Conservation (phyloP, 202 grass and related monocot species). For the Setaria italica region DNA sequence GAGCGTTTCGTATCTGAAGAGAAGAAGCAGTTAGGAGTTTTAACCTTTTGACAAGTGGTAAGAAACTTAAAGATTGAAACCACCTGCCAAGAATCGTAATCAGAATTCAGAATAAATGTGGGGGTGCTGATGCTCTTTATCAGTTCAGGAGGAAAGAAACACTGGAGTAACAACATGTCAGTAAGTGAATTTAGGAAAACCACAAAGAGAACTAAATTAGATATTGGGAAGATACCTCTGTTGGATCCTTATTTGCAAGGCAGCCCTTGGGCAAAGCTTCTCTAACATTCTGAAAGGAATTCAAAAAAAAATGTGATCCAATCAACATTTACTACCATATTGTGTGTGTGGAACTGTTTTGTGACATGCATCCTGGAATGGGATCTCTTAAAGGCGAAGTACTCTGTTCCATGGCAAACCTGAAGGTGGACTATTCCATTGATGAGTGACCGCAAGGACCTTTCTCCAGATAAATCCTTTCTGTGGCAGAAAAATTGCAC, state of each 20-base stretch:
- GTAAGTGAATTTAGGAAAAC: not conserved
- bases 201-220: not conserved
- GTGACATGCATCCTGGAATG: not conserved
- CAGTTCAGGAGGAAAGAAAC: conserved; percentile 79
- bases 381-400: not conserved
- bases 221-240: conserved; percentile 6
- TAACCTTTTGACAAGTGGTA: not conserved
- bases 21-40: conserved; percentile 10
- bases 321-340: not conserved
- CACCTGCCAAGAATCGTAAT: conserved; percentile 87
- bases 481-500: conserved; percentile 43
- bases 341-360: not conserved
- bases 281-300: conserved; percentile 48
- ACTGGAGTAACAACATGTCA: conserved; percentile 37
- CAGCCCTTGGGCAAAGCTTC: conserved; percentile 49
- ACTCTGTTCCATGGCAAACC: conserved; percentile 42
- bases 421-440: conserved; percentile 62
- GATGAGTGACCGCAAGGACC: conserved; percentile 43
- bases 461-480: conserved; percentile 59
- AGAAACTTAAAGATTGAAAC: not conserved
- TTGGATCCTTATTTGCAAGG: conserved; percentile 39
- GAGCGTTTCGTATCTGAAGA: conserved; percentile 58
- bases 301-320: not conserved
- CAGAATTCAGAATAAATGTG: conserved; percentile 75
- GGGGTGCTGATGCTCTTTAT: conserved; percentile 78